phyloP scores from a whole-genome alignment of 2,329 filamentous ascomycete genomes.

The Stagonosporopsis cucurbitacearum region DNA sequence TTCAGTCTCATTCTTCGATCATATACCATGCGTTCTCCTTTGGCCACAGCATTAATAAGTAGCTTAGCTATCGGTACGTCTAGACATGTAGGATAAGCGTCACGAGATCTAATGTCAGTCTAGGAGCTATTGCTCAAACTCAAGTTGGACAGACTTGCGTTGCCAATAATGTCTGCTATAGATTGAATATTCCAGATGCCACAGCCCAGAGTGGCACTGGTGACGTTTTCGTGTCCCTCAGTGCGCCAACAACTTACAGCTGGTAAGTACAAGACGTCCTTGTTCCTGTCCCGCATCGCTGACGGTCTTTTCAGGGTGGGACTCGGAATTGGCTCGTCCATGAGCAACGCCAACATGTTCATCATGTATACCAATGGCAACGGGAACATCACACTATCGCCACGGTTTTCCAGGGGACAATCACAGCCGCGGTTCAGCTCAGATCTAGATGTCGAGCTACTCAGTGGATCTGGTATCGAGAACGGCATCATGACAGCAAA shows the following conservation, averaged over 20 bases:
- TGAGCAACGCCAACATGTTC: constrained; percentile 67
- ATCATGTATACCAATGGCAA: constrained; percentile 63
- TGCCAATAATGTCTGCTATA: constrained; percentile 56
- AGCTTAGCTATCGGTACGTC: constrained; percentile 7
- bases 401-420: constrained; percentile 59
- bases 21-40: constrained; percentile 3
- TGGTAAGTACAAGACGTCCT: constrained; percentile 46
- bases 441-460: constrained; percentile 57
- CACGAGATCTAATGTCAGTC: not conserved
- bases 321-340: constrained; percentile 62
- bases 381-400: constrained; percentile 66
- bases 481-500: constrained; percentile 65
- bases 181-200: constrained; percentile 61
- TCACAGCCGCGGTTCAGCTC: constrained; percentile 56
- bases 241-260: constrained; percentile 59
- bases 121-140: constrained; percentile 12
- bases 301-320: constrained; percentile 52
- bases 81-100: not conserved
- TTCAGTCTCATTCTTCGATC: not conserved
- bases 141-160: constrained; percentile 20
- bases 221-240: constrained; percentile 65
- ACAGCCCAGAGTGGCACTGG: constrained; percentile 59
- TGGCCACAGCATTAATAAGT: not conserved
- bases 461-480: constrained; percentile 65
- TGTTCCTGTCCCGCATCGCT: not conserved